Conservation (phyloP, 495 filamentous ascomycete genomes). For the Pyrenula aspistea region DNA sequence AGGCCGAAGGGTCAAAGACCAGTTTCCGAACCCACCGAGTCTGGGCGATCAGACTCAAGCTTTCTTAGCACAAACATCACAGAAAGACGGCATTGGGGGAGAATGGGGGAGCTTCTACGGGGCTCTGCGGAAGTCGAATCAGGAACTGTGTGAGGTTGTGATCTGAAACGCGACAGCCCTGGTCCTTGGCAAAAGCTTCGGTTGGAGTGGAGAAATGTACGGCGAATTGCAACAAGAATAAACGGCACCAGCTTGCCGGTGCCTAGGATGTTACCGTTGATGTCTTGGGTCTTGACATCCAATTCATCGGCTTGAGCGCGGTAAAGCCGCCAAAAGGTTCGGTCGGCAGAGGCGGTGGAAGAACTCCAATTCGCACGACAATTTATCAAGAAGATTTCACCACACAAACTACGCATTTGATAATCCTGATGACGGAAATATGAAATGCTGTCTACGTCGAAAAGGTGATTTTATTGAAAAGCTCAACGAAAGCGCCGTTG, state of each 20-base stretch:
- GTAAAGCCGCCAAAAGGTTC: neutral
- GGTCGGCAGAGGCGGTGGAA: neutral
- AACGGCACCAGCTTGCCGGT: neutral
- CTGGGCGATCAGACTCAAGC: neutral
- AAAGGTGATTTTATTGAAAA: neutral
- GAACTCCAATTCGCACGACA: no score
- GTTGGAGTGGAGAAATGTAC: neutral
- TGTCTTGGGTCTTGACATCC: neutral
- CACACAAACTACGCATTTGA: no score
- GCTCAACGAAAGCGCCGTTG: neutral
- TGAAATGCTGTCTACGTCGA: no score
- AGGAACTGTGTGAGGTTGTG: neutral
- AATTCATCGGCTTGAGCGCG: no score
- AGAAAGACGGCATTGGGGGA: neutral
- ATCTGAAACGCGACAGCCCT: neutral
- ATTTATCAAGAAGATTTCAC: no score
- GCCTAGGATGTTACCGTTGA: neutral
- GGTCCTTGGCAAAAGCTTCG: neutral
- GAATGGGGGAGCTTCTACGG: neutral
- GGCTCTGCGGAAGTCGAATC: neutral
- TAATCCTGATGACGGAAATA: no score
- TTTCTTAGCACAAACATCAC: neutral
- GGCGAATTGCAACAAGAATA: no score
- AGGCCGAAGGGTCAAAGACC: neutral
- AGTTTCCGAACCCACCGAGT: neutral